Base-by-base conservation (phyloP, 306 rosid genomes). In the Sechiopsis laciniata region DNA sequence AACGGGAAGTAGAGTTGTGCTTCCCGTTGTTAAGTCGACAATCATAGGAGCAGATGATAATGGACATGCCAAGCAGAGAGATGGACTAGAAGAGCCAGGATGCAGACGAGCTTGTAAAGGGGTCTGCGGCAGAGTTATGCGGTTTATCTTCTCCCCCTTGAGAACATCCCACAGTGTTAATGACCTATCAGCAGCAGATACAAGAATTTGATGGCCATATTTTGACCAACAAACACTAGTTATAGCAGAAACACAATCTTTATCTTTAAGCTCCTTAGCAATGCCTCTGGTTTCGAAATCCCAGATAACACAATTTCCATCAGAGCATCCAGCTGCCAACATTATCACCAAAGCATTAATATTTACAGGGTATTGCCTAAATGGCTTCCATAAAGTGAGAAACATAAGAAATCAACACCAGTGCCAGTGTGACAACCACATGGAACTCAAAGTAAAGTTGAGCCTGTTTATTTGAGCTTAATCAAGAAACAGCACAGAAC, bases 211-310 rank as follows among this genome's bases (percentile, higher is more conserved):
- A 77, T 89, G 91, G 3, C 91, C 95, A 67, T 82, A 83, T 76
- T 83, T 87, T 19, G 91, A 89, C 95, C 91, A 89, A 64, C 88
- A 85, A n/a, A 89, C 84, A 76, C 91, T 85, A 32, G 89, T 85
- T 56, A 89, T 79, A 5, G 87, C 88, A 68, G 95, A 86, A 76
- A 82, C 78, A 76, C 95, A 89, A 42, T 89, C 99, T 72, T 77
- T 75, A 78, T 91, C 97, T 21, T 70, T 83, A 45, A 95, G 97
- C 85, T 82, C 92, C 79, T 95, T 95, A 40, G 97, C 91, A 58
- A 95, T 82, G 32, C 97, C 99, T 87, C 99, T 85, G 65, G 96
- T 89, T 82, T 89, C 94, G 5, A 95, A 95, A 85, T 95, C 99
- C 97, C 99, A 95, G 45, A 95, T 80, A 72, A 95, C 73, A 77